Evolutionary conservation across 305 asterid genomes (phyloP).

Genomic region (Fraxinus nigra): DNA sequence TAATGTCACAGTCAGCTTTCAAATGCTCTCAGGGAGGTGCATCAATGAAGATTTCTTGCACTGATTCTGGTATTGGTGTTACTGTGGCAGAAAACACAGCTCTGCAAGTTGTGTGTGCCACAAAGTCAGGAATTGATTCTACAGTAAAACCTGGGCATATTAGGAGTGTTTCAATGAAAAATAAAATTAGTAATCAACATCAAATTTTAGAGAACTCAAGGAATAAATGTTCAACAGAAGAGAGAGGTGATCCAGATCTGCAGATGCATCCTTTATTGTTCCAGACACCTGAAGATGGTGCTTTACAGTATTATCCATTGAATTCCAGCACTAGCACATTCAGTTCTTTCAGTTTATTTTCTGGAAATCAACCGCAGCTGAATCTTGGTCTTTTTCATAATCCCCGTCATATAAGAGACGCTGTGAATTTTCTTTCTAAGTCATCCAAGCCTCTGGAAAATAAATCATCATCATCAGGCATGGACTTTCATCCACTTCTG

Average conservation of each 20-base stretch:
- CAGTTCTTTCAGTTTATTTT: slow-evolving; percentile 53
- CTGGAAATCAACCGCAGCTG: slow-evolving; percentile 71
- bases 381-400: slow-evolving; percentile 74
- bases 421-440: slow-evolving; percentile 63
- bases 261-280: slow-evolving; percentile 95
- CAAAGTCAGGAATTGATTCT: slow-evolving; percentile 29
- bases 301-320: slow-evolving; percentile 46
- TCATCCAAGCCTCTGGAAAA: slow-evolving; percentile 52
- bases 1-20: slow-evolving; percentile 81
- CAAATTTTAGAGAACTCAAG: slow-evolving; percentile 29
- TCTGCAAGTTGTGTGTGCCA: slow-evolving; percentile 26
- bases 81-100: slow-evolving; percentile 28
- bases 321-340: slow-evolving; percentile 36
- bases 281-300: slow-evolving; percentile 65
- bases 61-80: slow-evolving; percentile 28
- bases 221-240: slow-evolving; percentile 36
- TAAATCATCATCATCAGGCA: slow-evolving; percentile 40
- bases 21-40: slow-evolving; percentile 50
- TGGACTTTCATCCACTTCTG: slow-evolving; percentile 85
- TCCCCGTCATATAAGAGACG: slow-evolving; percentile 65
- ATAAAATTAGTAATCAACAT: slow-evolving; percentile 36
- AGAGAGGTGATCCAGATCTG: slow-evolving; percentile 57
- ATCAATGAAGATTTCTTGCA: slow-evolving; percentile 26
- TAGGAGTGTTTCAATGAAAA: slow-evolving; percentile 24
- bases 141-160: slow-evolving; percentile 34